A percentile compares a stretch with the other conserved stretches of the same genome.
These are phyloP conservation scores for Rhodamnia rubescens DNA, from an alignment of 345 rosid genomes.

Conservation along the genomic window DNA sequence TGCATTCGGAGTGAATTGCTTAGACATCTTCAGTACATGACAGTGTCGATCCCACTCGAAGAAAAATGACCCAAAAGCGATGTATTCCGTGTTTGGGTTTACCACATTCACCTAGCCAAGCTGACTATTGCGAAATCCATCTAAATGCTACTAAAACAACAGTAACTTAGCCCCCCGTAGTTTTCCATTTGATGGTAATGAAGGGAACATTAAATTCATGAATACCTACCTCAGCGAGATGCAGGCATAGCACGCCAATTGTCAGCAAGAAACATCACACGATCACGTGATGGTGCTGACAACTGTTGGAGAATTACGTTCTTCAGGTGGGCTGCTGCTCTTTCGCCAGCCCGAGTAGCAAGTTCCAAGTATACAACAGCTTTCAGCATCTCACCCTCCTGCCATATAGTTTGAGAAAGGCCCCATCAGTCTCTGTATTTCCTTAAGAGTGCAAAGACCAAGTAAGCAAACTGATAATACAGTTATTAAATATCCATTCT, in stretches of 20 bases:
- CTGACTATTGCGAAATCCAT: neutral
- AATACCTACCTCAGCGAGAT: constrained; percentile 11
- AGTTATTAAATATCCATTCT: neutral
- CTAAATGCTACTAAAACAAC: neutral
- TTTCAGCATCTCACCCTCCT: constrained; percentile 77
- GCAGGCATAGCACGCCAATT: constrained; percentile 48
- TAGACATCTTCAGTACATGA: neutral
- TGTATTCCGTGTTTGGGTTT: neutral
- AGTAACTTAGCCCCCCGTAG: neutral
- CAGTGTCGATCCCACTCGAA: neutral
- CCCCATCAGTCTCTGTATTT: neutral
- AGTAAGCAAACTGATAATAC: neutral
- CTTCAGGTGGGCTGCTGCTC: constrained; percentile 63
- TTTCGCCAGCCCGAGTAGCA: constrained; percentile 77
- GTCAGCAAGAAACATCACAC: constrained; percentile 41
- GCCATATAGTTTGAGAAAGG: constrained; percentile 1
- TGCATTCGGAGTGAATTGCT: neutral
- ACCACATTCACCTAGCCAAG: neutral
- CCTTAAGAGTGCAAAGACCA: neutral
- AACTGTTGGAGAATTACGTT: constrained; percentile 59
- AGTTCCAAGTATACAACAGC: constrained; percentile 82
- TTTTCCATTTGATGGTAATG: neutral
- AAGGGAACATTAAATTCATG: neutral
- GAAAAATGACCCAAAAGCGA: neutral
- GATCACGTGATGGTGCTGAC: constrained; percentile 39